A percentile compares a stretch with the other conserved stretches of the same genome.
Conservation (phyloP, 2,329 filamentous ascomycete genomes). For the Monosporascus sp. region DNA sequence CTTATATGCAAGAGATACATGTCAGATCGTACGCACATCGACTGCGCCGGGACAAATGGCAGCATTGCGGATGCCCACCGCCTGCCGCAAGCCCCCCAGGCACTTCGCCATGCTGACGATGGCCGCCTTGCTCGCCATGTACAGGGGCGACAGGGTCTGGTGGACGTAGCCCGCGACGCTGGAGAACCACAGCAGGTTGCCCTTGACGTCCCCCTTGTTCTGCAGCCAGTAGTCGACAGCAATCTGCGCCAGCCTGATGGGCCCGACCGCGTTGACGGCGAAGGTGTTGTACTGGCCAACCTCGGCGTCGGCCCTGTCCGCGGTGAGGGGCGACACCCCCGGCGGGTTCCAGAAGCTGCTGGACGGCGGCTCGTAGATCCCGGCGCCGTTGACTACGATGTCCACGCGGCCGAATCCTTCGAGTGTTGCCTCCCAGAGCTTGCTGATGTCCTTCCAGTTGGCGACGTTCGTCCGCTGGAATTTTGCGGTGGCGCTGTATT, state of each 20-base stretch:
- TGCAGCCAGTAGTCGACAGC: slow-evolving; percentile 25
- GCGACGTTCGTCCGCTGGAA: slow-evolving; percentile 14
- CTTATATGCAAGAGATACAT: too few relatives aligned
- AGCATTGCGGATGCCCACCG: too few relatives aligned
- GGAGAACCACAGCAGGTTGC: slow-evolving; percentile 22
- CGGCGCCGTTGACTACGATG: slow-evolving; percentile 11
- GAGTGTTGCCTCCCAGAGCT: slow-evolving; percentile 13
- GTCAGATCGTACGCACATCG: too few relatives aligned
- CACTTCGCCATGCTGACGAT: slow-evolving; percentile 8
- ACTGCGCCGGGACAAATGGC: too few relatives aligned
- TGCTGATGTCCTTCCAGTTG: slow-evolving; percentile 23
- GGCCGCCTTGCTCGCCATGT: slow-evolving; percentile 24
- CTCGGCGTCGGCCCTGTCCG: slow-evolving; percentile 11
- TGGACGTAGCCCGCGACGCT: slow-evolving; percentile 26
- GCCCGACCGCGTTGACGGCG: slow-evolving; percentile 15
- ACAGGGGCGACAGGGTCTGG: slow-evolving; percentile 23
- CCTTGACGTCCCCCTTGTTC: slow-evolving; percentile 11
- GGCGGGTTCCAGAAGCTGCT: slow-evolving; percentile 18
- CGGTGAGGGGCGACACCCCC: slow-evolving; percentile 10
- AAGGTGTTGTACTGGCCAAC: slow-evolving; percentile 15
- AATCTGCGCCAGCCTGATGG: slow-evolving; percentile 19
- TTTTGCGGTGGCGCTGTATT: slow-evolving; percentile 5
- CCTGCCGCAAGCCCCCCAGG: too few relatives aligned
- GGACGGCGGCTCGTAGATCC: slow-evolving; percentile 16
- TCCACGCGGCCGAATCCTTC: slow-evolving; percentile 13